phyloP scores from a whole-genome alignment of 2,329 filamentous ascomycete genomes.

The Fusarium compactum region DNA sequence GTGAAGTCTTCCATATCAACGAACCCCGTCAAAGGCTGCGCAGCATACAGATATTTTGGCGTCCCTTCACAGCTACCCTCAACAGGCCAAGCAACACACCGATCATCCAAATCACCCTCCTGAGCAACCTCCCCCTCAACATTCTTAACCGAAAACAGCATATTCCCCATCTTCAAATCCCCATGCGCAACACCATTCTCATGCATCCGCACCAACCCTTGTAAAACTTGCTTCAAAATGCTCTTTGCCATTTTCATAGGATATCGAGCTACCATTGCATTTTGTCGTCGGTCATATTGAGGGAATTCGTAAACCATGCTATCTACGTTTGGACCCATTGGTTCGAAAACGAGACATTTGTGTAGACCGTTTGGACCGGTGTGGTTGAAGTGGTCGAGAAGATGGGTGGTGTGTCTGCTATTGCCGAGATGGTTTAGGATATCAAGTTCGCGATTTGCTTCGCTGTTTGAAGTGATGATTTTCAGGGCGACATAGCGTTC shows the following conservation, averaged over 20 bases:
- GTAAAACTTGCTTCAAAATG: neutral
- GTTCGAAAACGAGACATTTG: neutral
- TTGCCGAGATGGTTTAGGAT: neutral
- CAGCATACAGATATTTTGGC: accelerated
- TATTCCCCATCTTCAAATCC: neutral
- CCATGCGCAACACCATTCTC: neutral
- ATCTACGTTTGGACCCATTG: neutral
- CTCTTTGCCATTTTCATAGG: neutral
- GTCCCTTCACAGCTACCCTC: neutral
- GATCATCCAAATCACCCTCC: neutral
- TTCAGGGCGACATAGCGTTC: neutral
- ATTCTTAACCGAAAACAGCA: neutral
- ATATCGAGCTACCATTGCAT: neutral
- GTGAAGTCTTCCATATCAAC: neutral
- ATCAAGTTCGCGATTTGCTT: accelerated
- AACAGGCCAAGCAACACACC: neutral
- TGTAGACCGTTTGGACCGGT: neutral
- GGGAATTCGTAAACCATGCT: neutral
- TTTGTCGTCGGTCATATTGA: accelerated
- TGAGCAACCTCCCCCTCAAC: accelerated
- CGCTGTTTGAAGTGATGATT: neutral
- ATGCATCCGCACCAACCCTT: neutral
- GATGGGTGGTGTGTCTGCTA: accelerated
- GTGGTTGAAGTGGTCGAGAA: neutral
- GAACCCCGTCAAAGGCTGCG: neutral